Percentiles rank a stretch among this genome's conserved stretches.
These are phyloP conservation scores for Pleurostoma richardsiae DNA, from an alignment of 2,329 filamentous ascomycete genomes.

Conservation along the genomic window DNA sequence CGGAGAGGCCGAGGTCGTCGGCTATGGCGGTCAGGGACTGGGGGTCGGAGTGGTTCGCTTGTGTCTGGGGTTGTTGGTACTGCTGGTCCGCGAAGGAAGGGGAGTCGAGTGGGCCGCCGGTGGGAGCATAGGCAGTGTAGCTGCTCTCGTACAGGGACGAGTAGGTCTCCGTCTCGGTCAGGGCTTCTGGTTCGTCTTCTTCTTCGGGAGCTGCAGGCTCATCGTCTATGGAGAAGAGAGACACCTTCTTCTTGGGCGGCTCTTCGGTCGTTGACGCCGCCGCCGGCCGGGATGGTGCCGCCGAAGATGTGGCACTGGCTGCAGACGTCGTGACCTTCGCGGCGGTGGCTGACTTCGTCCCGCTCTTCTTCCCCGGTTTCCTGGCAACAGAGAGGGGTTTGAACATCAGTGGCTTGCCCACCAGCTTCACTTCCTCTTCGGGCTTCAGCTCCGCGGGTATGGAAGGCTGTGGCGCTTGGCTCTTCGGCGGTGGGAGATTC, in stretches of 20 bases:
- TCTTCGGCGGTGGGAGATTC: conserved; percentile 35
- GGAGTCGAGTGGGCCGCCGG: conserved; percentile 23
- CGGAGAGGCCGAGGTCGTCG: conserved; percentile 72
- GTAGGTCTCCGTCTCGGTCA: conserved; percentile 27
- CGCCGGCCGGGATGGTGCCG: conserved; percentile 8
- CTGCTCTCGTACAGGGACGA: conserved; percentile 43
- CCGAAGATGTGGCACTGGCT: conserved; percentile 2
- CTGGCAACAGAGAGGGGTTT: conserved; percentile 80
- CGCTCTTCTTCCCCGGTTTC: conserved; percentile 64
- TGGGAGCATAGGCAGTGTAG: conserved; percentile 16
- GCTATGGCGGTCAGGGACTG: conserved; percentile 67
- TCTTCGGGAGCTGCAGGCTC: conserved; percentile 16
- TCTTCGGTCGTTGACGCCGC: conserved; percentile 3
- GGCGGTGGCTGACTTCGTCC: conserved; percentile 9
- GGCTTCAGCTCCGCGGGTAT: conserved; percentile 52
- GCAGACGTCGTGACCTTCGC: conserved; percentile 8
- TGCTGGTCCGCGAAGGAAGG: conserved; percentile 20
- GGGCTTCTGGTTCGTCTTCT: neutral
- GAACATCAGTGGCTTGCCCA: conserved; percentile 82
- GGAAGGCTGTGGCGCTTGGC: conserved; percentile 32
- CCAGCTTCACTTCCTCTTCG: conserved; percentile 61
- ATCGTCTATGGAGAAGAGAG: conserved; percentile 63
- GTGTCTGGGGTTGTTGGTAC: conserved; percentile 1
- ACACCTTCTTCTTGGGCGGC: conserved; percentile 54
- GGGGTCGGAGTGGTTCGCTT: conserved; percentile 2